These are phyloP conservation scores for Sinapis alba DNA, from an alignment of 441 rosid species.

Conservation along the genomic window DNA sequence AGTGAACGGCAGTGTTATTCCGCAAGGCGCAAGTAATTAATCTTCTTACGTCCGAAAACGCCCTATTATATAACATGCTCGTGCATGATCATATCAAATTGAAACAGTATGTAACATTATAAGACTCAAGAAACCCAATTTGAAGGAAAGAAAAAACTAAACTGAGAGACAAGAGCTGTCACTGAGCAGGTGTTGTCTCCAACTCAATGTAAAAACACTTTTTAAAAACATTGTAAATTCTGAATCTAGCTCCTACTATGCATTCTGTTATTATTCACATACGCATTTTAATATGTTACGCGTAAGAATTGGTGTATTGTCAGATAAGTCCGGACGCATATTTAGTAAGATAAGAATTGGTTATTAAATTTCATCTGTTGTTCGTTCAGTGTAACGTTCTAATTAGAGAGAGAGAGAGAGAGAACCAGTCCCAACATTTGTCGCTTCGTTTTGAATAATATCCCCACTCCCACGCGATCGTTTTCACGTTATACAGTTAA, in stretches of 20 bases:
- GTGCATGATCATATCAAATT: slow-evolving; percentile 14
- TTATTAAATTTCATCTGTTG: slow-evolving; percentile 17
- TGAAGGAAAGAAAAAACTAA: neutral
- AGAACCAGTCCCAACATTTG: slow-evolving; percentile 33
- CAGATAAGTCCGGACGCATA: slow-evolving; percentile 8
- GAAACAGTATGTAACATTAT: slow-evolving; percentile 1
- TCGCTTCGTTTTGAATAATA: slow-evolving; percentile 36
- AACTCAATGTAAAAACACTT: slow-evolving; percentile 24
- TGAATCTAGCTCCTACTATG: neutral
- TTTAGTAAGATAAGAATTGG: slow-evolving; percentile 5
- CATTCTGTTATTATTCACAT: too few species aligned
- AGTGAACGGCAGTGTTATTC: neutral
- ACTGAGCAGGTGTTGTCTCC: slow-evolving; percentile 36
- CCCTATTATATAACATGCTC: neutral
- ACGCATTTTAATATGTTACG: too few species aligned
- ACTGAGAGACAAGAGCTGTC: slow-evolving; percentile 36
- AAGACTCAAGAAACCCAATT: slow-evolving; percentile 13
- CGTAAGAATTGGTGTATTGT: too few species aligned
- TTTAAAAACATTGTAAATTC: neutral
- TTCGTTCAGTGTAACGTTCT: slow-evolving; percentile 25
- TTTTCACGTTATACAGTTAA: slow-evolving; percentile 27
- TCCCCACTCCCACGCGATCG: slow-evolving; percentile 21
- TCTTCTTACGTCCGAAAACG: neutral
- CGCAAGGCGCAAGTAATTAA: neutral
- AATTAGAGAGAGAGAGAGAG: slow-evolving; percentile 27